Base-by-base conservation (phyloP, 495 filamentous ascomycete species). In the Trichoderma virens region DNA sequence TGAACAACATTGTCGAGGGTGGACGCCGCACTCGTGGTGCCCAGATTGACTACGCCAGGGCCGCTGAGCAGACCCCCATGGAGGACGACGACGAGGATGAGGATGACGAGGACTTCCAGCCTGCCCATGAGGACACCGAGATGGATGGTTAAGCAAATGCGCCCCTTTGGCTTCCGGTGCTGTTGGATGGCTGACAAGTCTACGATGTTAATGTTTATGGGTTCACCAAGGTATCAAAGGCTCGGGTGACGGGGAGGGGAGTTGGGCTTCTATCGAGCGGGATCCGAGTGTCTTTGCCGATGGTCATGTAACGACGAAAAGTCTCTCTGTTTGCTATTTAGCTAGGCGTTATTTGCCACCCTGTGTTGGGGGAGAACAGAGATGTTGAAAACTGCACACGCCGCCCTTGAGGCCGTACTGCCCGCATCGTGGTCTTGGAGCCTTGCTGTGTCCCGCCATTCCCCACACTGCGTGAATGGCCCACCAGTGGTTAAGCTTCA, bases 21-120 rank as follows among this genome's bases (percentile, higher is more conserved):
- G 89, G 89, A 71, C 83, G 88, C 47, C 93, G 94, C 74, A 98
- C 94, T 43, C 93, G 94, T 68, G 88, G 90, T 67, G 77, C 76
- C 51, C 88, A 88, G 72, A 91, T 95, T 67, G 88, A 96, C 79
- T 95, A 88, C 73, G 88, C 86, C 67, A 88, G 92, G 74, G 90
- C 90, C 11, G 88, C 88, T n/a, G 75, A 85, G 69, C 82, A 86
- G 72, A 80, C 82, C 61, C 88, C 86, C 14, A 80, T 80, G 41
- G 84, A 86, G 47, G 89, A 89, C 2, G 89, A 92, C 31, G 89
- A 91, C 3, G 88, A 91, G 5, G 90, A 93, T 0, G 90, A 94
- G 14, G 90, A 93, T 41, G 88, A 89, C 39, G 88, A 91, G 16
- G 79, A 80, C 68, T 78, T 69, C 65, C 71, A 62, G 30, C 71